Evolutionary conservation across 2,329 filamentous ascomycete genomes (phyloP).

Genomic region (Exophiala calicioides): DNA sequence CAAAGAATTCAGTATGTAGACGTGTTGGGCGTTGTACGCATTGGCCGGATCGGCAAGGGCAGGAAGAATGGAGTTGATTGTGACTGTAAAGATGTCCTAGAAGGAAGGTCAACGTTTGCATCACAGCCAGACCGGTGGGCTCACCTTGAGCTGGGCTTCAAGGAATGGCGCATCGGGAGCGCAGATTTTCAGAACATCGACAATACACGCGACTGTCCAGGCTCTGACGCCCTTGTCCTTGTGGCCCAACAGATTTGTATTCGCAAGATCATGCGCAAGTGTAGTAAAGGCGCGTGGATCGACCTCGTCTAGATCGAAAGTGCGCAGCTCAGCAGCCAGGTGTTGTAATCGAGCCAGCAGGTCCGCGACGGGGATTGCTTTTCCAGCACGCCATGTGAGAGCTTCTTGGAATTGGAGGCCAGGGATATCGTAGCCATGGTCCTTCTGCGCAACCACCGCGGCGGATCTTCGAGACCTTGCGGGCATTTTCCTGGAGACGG

Average conservation of each 20-base stretch:
- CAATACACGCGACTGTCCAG: constrained; percentile 82
- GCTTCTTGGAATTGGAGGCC: constrained; percentile 77
- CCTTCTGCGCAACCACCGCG: constrained; percentile 18
- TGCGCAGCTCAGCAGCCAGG: constrained; percentile 78
- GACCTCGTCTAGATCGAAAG: constrained; percentile 83
- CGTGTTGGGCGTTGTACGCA: constrained; percentile 89
- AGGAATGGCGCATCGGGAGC: constrained; percentile 95
- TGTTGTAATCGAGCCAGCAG: constrained; percentile 78
- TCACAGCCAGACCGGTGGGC: constrained; percentile 25
- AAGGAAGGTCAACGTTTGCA: constrained; percentile 7
- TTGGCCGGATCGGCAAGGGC: constrained; percentile 82
- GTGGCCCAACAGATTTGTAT: constrained; percentile 79
- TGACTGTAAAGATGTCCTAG: constrained; percentile 89
- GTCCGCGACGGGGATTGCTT: constrained; percentile 79
- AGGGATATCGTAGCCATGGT: constrained; percentile 27
- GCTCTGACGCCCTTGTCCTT: constrained; percentile 93
- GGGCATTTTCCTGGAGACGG: constrained; percentile 31
- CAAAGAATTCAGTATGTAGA: constrained; percentile 85
- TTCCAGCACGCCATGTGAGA: constrained; percentile 88
- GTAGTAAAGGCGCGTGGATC: constrained; percentile 79
- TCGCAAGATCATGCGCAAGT: constrained; percentile 81
- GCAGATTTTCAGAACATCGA: constrained; percentile 89
- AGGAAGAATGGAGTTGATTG: constrained; percentile 80
- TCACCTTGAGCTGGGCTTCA: constrained; percentile 82
- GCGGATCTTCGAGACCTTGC: constrained; percentile 21